Percentiles rank a stretch among this genome's conserved stretches.
phyloP scores from a whole-genome alignment of 2,329 filamentous ascomycete genomes.

The Trichoderma breve region DNA sequence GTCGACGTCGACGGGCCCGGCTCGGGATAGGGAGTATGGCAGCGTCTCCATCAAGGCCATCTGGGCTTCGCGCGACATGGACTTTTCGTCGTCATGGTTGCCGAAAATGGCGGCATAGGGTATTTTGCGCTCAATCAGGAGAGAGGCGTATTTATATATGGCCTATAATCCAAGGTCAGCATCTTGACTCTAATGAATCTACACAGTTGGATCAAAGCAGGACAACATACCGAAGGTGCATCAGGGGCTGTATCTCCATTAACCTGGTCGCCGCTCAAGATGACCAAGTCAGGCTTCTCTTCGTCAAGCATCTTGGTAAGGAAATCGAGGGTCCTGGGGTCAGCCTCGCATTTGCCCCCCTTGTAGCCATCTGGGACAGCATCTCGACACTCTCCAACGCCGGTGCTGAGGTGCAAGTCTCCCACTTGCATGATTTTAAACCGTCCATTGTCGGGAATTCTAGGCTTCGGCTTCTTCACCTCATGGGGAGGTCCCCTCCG shows the following conservation, averaged over 20 bases:
- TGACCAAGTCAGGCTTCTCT: constrained; percentile 88
- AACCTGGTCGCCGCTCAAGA: constrained; percentile 90
- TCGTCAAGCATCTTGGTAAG: constrained; percentile 80
- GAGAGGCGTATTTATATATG: constrained; percentile 86
- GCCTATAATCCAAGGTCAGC: constrained; percentile 50
- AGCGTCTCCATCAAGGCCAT: constrained; percentile 86
- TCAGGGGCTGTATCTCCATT: constrained; percentile 93
- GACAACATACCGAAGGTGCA: constrained; percentile 68
- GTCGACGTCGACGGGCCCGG: constrained; percentile 79
- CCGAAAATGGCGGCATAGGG: constrained; percentile 94
- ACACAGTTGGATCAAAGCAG: not conserved
- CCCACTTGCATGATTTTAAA: constrained; percentile 97
- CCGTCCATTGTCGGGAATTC: constrained; percentile 82
- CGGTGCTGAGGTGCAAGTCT: constrained; percentile 92
- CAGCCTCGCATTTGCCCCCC: constrained; percentile 81
- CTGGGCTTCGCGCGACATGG: constrained; percentile 70
- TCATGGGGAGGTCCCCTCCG: constrained; percentile 67
- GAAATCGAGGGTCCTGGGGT: constrained; percentile 88
- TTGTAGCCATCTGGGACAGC: constrained; percentile 72
- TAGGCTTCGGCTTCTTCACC: constrained; percentile 66
- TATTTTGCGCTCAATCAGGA: constrained; percentile 82
- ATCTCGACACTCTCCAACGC: constrained; percentile 80
- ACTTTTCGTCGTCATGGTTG: constrained; percentile 93
- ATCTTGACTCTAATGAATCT: constrained; percentile 3
- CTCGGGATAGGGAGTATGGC: constrained; percentile 82